phyloP scores from a whole-genome alignment of 805 yeast species.

The Pichia thaimueangensis region DNA sequence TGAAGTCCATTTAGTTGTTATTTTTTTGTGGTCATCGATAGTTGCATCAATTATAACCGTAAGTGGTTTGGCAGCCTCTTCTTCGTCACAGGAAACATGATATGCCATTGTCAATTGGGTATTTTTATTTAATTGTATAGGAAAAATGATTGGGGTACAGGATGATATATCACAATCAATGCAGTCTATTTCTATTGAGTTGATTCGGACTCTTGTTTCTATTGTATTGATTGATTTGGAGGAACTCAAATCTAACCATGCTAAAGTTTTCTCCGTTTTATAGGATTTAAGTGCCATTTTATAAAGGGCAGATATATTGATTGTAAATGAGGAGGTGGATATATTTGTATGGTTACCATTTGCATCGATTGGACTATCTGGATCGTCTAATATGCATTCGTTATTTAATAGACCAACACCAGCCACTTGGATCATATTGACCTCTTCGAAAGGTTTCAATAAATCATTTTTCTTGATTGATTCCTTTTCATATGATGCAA shows the following conservation, averaged over 20 bases:
- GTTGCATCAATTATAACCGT: slow-evolving; percentile 19
- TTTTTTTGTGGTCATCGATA: slow-evolving; percentile 16
- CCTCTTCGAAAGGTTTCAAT: slow-evolving; percentile 12
- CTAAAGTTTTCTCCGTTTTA: slow-evolving; percentile 22
- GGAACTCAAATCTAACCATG: slow-evolving; percentile 22
- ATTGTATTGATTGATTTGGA: slow-evolving; percentile 16
- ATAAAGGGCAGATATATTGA: slow-evolving; percentile 20
- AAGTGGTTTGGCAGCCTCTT: slow-evolving; percentile 23
- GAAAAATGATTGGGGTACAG: slow-evolving; percentile 21
- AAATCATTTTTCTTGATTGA: slow-evolving; percentile 2
- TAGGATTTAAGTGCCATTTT: slow-evolving; percentile 25
- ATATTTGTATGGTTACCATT: background rate
- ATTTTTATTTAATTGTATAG: slow-evolving; percentile 24
- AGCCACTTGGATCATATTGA: slow-evolving; percentile 13
- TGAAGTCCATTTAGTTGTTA: slow-evolving; percentile 34
- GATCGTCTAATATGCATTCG: background rate
- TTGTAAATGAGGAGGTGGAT: slow-evolving; percentile 6
- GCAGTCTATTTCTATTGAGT: slow-evolving; percentile 17
- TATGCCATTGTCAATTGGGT: slow-evolving; percentile 23
- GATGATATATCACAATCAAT: slow-evolving; percentile 22
- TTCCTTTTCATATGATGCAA: slow-evolving; percentile 16
- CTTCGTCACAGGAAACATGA: slow-evolving; percentile 23
- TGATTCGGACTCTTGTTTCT: slow-evolving; percentile 11
- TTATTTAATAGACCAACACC: slow-evolving; percentile 10
- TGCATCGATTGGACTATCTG: background rate